phyloP scores from a whole-genome alignment of 768 basidiomycete genomes.

The Psilocybe sp. region DNA sequence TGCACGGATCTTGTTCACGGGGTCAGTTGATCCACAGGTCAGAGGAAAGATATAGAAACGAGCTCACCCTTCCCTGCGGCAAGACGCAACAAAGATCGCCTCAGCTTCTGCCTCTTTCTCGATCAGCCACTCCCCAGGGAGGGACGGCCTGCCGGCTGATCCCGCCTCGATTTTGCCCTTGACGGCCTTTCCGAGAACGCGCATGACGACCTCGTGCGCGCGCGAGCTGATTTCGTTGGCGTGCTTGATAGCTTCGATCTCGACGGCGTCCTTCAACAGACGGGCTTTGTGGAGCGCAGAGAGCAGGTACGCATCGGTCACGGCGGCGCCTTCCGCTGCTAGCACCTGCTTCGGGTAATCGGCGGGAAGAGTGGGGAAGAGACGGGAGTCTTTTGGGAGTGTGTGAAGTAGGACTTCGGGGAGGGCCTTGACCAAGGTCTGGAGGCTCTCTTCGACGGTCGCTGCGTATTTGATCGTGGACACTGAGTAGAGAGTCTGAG shows the following conservation, averaged over 20 bases:
- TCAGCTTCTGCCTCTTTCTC: constrained; percentile 93
- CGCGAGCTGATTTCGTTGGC: constrained; percentile 86
- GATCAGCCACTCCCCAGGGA: constrained; percentile 85
- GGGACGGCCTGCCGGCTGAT: constrained; percentile 44
- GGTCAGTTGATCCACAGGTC: constrained; percentile 2
- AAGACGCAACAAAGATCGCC: constrained; percentile 89
- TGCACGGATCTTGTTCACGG: constrained; percentile 58
- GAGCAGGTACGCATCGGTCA: constrained; percentile 66
- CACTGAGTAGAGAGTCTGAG: constrained; percentile 50
- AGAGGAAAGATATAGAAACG: neutral
- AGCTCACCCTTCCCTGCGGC: constrained; percentile 80
- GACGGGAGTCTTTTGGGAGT: constrained; percentile 49
- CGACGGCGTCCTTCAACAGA: constrained; percentile 70
- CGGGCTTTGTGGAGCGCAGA: constrained; percentile 79
- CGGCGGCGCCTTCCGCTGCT: constrained; percentile 25
- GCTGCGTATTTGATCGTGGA: constrained; percentile 53
- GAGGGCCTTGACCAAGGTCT: constrained; percentile 41
- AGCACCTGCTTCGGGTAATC: constrained; percentile 38
- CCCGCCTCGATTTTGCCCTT: constrained; percentile 49
- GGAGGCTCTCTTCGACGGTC: constrained; percentile 43
- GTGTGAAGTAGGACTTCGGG: constrained; percentile 65
- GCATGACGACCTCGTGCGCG: constrained; percentile 92
- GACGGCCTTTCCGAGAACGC: constrained; percentile 76
- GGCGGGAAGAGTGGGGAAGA: constrained; percentile 50
- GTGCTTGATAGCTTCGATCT: constrained; percentile 71